A percentile compares a stretch with the other conserved stretches of the same genome.
Conservation (phyloP, 2,329 filamentous ascomycete genomes). For the Cladosporium sp. region DNA sequence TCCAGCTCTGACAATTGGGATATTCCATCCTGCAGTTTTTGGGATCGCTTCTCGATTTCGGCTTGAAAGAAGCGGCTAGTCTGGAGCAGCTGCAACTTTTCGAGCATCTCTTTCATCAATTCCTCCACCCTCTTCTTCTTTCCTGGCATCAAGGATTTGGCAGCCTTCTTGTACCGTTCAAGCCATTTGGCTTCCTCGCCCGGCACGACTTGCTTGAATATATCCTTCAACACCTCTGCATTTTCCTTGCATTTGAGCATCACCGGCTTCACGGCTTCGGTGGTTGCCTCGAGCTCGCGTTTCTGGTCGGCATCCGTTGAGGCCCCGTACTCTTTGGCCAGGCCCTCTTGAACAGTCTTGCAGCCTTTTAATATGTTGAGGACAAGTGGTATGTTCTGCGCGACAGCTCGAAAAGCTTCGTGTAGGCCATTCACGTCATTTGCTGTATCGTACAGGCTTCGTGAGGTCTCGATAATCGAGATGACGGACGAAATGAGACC, state of each 20-base stretch:
- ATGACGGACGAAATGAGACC: conserved; percentile 11
- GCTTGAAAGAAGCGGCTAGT: neutral
- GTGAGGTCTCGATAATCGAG: conserved; percentile 2
- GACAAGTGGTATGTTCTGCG: conserved; percentile 3
- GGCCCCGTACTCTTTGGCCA: neutral
- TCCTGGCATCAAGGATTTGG: conserved; percentile 1
- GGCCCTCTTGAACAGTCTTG: neutral
- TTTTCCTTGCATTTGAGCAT: conserved; percentile 1
- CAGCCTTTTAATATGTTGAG: conserved; percentile 3
- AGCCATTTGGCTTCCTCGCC: neutral
- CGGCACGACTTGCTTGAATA: conserved; percentile 4
- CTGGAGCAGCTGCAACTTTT: neutral
- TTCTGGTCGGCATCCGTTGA: neutral
- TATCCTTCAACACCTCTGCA: neutral
- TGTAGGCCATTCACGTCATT: conserved; percentile 5
- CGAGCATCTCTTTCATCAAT: neutral
- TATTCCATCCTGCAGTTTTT: no score
- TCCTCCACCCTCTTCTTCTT: conserved; percentile 1
- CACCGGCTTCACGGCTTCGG: neutral
- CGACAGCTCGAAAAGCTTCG: conserved; percentile 5
- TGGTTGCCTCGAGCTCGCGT: neutral
- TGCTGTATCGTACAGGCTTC: conserved; percentile 7
- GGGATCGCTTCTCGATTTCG: neutral
- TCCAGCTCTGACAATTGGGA: no score
- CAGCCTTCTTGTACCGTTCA: conserved; percentile 9